phyloP scores from a whole-genome alignment of 306 rosid genomes.

The Glycine tomentella region DNA sequence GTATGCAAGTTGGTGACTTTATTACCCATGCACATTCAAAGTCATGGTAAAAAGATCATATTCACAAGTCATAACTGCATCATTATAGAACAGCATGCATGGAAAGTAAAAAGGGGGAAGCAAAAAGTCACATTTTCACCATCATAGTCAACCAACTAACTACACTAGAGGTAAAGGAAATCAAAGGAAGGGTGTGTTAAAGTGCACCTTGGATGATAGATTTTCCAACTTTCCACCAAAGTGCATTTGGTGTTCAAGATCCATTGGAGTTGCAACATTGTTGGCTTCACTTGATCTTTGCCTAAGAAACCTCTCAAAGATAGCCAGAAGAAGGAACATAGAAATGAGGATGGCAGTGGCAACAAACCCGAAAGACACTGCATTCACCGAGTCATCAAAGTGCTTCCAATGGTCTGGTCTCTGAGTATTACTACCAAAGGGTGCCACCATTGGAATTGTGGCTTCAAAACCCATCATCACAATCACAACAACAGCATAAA shows the following conservation, averaged over 20 bases:
- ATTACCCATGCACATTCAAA: conserved; percentile 12
- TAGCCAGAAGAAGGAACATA: conserved; percentile 81
- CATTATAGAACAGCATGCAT: conserved; percentile 1
- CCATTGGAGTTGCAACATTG: conserved; percentile 44
- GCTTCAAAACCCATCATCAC: conserved; percentile 50
- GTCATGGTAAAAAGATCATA: conserved; percentile 15
- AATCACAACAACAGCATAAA: background rate
- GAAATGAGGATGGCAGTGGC: conserved; percentile 82
- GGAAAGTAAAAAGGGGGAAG: background rate
- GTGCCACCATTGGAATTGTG: conserved; percentile 52
- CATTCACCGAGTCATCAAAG: conserved; percentile 67
- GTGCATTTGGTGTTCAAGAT: conserved; percentile 56
- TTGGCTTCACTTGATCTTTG: conserved; percentile 53
- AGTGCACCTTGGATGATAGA: conserved; percentile 62
- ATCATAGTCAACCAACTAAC: background rate
- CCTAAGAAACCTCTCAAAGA: conserved; percentile 70
- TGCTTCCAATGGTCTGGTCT: conserved; percentile 62
- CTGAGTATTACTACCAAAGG: conserved; percentile 51
- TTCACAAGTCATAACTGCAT: conserved; percentile 5
- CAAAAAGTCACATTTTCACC: conserved; percentile 25
- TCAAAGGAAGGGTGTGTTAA: conserved; percentile 11
- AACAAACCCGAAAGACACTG: conserved; percentile 72
- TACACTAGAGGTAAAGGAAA: conserved; percentile 12
- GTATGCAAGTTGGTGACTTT: conserved; percentile 3
- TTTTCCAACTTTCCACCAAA: conserved; percentile 51